phyloP scores from a whole-genome alignment of 2,329 filamentous ascomycete species.

The Pseudogymnoascus sp. region DNA sequence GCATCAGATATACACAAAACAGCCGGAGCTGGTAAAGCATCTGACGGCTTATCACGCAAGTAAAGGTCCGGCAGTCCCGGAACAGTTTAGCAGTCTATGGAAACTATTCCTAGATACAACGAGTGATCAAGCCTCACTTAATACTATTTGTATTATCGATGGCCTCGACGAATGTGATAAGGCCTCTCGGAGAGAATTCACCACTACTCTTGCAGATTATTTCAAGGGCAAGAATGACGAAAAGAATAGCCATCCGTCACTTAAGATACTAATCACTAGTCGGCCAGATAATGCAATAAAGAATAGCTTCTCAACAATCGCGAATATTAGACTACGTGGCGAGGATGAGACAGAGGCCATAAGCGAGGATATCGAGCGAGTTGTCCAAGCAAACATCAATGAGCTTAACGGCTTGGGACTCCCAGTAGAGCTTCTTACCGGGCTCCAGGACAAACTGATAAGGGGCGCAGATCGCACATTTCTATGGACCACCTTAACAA shows the following conservation, averaged over 20 bases:
- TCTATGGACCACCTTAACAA: conserved; percentile 14
- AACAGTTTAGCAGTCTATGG: conserved; percentile 19
- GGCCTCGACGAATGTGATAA: background rate
- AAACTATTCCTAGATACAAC: conserved; percentile 15
- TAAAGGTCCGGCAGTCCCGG: conserved; percentile 9
- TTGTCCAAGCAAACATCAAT: conserved; percentile 10
- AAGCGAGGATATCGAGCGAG: conserved; percentile 12
- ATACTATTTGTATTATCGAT: background rate
- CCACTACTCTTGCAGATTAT: no score
- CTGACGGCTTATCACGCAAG: no score
- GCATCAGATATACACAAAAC: conserved; percentile 24
- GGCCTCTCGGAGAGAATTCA: background rate
- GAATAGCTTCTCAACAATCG: background rate
- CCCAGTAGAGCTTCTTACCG: background rate
- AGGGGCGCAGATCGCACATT: conserved; percentile 15
- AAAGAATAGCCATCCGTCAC: background rate
- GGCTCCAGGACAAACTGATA: background rate
- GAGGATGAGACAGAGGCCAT: conserved; percentile 13
- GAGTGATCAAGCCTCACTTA: background rate
- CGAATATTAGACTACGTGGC: conserved; percentile 8
- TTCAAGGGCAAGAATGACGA: background rate
- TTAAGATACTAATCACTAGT: conserved; percentile 27
- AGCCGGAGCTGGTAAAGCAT: conserved; percentile 13
- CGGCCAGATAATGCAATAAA: conserved; percentile 13
- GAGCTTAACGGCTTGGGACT: background rate